Evolutionary conservation across 2,329 filamentous ascomycete species (phyloP).

Genomic region (Westerdykella aurantiaca): DNA sequence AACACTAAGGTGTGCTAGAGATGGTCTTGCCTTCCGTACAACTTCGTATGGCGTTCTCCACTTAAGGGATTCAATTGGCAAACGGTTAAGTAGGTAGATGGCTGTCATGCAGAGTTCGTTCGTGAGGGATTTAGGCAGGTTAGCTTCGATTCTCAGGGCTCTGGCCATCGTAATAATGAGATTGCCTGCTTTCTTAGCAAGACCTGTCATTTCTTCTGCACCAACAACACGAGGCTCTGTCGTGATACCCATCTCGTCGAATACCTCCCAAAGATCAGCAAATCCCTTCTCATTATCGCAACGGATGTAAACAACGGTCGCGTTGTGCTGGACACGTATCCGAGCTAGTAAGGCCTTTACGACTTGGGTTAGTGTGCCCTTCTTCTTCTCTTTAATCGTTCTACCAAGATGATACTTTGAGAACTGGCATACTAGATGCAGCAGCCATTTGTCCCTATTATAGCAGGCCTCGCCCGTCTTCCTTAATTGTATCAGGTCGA

Average conservation of each 20-base stretch:
- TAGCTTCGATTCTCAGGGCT: conserved; percentile 1
- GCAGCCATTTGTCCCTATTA: background rate
- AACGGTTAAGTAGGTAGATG: conserved; percentile 5
- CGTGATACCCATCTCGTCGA: conserved; percentile 1
- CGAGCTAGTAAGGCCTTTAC: background rate
- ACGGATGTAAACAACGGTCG: too few relatives aligned
- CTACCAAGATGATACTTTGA: background rate
- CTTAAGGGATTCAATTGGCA: background rate
- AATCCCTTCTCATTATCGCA: conserved; percentile 1
- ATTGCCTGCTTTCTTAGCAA: conserved; percentile 1
- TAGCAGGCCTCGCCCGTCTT: background rate
- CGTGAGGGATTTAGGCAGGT: conserved; percentile 2
- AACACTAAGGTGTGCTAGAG: background rate
- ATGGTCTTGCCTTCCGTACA: background rate
- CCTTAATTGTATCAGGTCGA: conserved; percentile 1
- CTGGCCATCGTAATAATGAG: conserved; percentile 3
- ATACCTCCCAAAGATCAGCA: background rate
- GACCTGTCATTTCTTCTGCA: conserved; percentile 5
- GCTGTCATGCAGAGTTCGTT: conserved; percentile 4
- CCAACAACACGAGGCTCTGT: background rate
- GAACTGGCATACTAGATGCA: background rate
- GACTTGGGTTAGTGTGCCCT: background rate
- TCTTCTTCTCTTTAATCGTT: background rate
- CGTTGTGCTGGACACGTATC: too few relatives aligned
- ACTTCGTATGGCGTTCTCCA: conserved; percentile 8